Evolutionary conservation across 805 yeast genomes (phyloP).

Genomic region (Candida maris): DNA sequence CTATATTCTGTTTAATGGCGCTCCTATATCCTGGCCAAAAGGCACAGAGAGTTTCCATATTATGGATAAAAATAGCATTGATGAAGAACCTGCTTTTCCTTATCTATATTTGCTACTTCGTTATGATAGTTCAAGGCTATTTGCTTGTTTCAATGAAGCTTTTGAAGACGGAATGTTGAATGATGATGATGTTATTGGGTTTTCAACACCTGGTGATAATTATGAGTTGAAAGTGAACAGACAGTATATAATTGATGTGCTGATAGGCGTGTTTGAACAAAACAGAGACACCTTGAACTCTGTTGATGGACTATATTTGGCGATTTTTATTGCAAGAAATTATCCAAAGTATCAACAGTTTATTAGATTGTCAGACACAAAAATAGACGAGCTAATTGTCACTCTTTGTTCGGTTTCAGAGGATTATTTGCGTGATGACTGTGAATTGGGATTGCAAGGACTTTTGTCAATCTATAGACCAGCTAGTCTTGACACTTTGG

Average conservation of each 20-base stretch:
- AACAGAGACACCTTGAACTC: conserved; percentile 30
- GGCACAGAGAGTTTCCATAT: conserved; percentile 33
- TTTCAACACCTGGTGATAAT: conserved; percentile 17
- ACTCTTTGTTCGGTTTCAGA: conserved; percentile 44
- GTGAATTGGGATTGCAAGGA: conserved; percentile 74
- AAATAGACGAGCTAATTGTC: conserved; percentile 45
- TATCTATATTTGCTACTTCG: conserved; percentile 57
- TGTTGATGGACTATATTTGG: conserved; percentile 36
- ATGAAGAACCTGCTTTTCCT: conserved; percentile 59
- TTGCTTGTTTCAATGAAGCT: conserved; percentile 71
- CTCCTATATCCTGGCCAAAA: conserved; percentile 45
- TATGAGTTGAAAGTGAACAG: conserved; percentile 47
- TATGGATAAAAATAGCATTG: conserved; percentile 24
- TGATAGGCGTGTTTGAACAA: conserved; percentile 54
- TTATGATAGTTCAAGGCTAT: conserved; percentile 53
- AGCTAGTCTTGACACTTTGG: conserved; percentile 43
- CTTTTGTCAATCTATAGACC: conserved; percentile 67
- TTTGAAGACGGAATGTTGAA: conserved; percentile 78
- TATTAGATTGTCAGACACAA: conserved; percentile 62
- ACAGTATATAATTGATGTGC: conserved; percentile 72
- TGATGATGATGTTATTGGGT: conserved; percentile 43
- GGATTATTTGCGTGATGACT: conserved; percentile 44
- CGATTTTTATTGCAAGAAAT: conserved; percentile 75
- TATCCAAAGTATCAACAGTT: conserved; percentile 85
- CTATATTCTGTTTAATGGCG: conserved; percentile 56